Conservation (phyloP, 108 stramenopile species). For the Nitzschia inconspicua region DNA sequence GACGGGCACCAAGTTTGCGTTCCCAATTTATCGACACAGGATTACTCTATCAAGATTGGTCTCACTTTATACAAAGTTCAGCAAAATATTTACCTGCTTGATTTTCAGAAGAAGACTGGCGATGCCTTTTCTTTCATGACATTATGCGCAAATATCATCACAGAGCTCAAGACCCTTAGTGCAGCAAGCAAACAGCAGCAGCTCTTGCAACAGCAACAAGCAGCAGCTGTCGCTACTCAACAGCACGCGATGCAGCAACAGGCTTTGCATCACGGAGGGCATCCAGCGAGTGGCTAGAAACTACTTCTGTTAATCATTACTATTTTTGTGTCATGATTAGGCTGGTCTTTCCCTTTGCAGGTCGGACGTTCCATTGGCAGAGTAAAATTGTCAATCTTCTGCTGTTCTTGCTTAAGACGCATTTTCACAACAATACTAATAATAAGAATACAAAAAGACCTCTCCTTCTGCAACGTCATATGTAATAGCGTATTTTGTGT, state of each 20-base stretch:
- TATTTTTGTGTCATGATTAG: too few species aligned
- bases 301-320: too few species aligned
- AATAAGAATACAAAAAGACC: too few species aligned
- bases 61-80: constrained; percentile 98
- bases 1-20: constrained; percentile 57
- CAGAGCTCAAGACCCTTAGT: constrained; percentile 94
- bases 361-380: too few species aligned
- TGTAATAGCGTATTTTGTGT: too few species aligned
- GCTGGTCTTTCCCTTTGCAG: too few species aligned
- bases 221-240: constrained; percentile 45
- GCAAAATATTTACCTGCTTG: constrained; percentile 95
- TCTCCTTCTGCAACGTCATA: too few species aligned
- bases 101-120: constrained; percentile 96
- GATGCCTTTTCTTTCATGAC: constrained; percentile 99
- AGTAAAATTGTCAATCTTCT: too few species aligned
- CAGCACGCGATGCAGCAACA: constrained; percentile 65
- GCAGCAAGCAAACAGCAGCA: constrained; percentile 87
- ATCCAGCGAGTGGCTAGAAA: too few species aligned
- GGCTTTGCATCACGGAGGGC: too few species aligned
- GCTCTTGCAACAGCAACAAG: constrained; percentile 70
- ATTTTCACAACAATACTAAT: too few species aligned
- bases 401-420: too few species aligned
- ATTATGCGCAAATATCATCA: constrained; percentile 96
- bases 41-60: constrained; percentile 90
- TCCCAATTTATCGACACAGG: constrained; percentile 78